Conservation (phyloP, 1,139 yeast genomes). For the Keqinozyma sinolaborantium region DNA sequence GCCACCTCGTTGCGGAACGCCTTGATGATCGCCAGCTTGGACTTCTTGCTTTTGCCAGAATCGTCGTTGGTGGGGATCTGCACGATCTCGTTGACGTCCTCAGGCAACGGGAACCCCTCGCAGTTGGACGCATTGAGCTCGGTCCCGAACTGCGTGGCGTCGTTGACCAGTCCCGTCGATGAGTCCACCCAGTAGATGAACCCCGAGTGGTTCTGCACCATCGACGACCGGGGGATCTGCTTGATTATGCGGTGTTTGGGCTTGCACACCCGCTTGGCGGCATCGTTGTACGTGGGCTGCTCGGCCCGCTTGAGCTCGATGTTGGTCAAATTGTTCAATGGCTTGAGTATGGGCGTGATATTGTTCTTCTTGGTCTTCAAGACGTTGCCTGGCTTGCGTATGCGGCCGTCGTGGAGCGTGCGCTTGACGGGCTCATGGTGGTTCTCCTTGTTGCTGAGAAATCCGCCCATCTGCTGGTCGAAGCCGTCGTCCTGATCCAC, state of each 20-base stretch:
- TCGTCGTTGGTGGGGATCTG: conserved; percentile 61
- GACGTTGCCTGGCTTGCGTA: conserved; percentile 21
- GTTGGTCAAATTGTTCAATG: conserved; percentile 18
- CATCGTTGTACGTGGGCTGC: not conserved
- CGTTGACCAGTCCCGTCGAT: conserved; percentile 60
- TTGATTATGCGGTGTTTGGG: conserved; percentile 33
- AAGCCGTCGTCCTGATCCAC: conserved; percentile 20
- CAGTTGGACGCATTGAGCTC: conserved; percentile 65
- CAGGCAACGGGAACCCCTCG: conserved; percentile 64
- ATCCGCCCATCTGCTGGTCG: conserved; percentile 26
- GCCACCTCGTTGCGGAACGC: conserved; percentile 28
- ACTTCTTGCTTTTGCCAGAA: conserved; percentile 8
- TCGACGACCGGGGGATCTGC: conserved; percentile 33
- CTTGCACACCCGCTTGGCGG: conserved; percentile 28
- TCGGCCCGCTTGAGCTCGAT: not conserved
- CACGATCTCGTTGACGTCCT: conserved; percentile 54
- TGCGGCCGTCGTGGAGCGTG: conserved; percentile 13
- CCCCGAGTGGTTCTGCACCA: conserved; percentile 28
- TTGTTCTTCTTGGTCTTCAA: conserved; percentile 12
- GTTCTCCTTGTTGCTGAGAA: conserved; percentile 37
- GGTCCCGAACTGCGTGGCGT: conserved; percentile 75
- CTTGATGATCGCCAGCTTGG: conserved; percentile 56
- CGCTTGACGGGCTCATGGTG: conserved; percentile 26
- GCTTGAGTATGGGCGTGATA: conserved; percentile 29
- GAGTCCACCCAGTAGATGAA: conserved; percentile 60